phyloP scores from a whole-genome alignment of 306 rosid species.

The Citrullus colocynthis region DNA sequence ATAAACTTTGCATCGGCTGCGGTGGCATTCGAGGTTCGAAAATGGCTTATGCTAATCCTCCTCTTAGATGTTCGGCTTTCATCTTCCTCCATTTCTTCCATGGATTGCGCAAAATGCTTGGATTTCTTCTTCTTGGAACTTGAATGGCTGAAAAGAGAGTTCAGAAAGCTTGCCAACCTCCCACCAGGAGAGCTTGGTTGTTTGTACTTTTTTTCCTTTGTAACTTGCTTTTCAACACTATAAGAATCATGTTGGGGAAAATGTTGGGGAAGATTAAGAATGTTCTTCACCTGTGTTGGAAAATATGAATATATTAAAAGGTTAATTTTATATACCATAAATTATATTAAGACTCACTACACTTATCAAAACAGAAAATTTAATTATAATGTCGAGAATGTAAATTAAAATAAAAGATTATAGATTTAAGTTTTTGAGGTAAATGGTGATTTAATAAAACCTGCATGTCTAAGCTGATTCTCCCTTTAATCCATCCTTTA shows the following conservation, averaged over 20 bases:
- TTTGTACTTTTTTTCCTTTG: slow-evolving; percentile 62
- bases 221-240: slow-evolving; percentile 7
- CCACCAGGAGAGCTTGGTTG: slow-evolving; percentile 98
- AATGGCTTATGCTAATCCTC: slow-evolving; percentile 90
- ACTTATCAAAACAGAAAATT: no score
- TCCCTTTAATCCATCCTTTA: slow-evolving; percentile 37
- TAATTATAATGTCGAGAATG: no score
- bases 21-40: slow-evolving; percentile 41
- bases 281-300: slow-evolving; percentile 27
- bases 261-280: slow-evolving; percentile 33
- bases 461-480: slow-evolving; percentile 91
- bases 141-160: slow-evolving; percentile 87
- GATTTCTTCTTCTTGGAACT: slow-evolving; percentile 79
- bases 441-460: not conserved
- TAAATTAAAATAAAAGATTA: no score
- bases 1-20: slow-evolving; percentile 39
- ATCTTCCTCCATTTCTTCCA: slow-evolving; percentile 45
- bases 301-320: not conserved
- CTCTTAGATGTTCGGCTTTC: slow-evolving; percentile 55
- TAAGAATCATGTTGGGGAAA: slow-evolving; percentile 16
- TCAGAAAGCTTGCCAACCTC: slow-evolving; percentile 78
- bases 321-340: not conserved
- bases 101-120: slow-evolving; percentile 49
- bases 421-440: no score
- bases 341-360: not conserved